Evolutionary conservation across 2,329 filamentous ascomycete genomes (phyloP), one percentile per base, ranked within the genome.

Genomic region (Phialemonium atrogriseum): DNA sequence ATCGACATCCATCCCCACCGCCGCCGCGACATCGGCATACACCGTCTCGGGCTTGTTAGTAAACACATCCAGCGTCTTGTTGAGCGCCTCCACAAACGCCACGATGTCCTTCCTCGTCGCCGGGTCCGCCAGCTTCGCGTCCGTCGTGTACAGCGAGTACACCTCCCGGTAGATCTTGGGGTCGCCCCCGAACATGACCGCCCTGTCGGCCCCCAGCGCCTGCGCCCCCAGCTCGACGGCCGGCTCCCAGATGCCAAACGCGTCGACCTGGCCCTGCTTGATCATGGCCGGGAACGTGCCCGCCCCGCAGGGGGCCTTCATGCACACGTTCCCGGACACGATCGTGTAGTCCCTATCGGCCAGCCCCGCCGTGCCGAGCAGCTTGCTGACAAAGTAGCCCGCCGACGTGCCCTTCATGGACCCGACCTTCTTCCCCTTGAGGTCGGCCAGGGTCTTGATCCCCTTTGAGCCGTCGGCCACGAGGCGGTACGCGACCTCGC

Each of bases 201-300:
- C 44, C 18, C 49, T 45, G 13, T 34, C 30, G 12, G 30, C 25
- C 2, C 46, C 50, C n/a, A 52, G 25, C 2, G 44, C 47, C 9
- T 47, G 34, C 17, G 47, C 42, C 4, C 42, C 51, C 4, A 56
- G 41, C 43, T 56, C 44, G 7, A 54, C 49, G 11, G 48, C 45
- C 14, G 53, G 50, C 44, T 56, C 53, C 54, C 52, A 57, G 32
- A 52, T 43, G 17, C 50, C 52, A 19, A 54, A 52, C 0, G 50
- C 52, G 35, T 55, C 49, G 15, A 56, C 42, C 18, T 42, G 37
- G 2, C 45, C 37, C 11, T 29, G 32, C 23, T 38, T 36, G 17
- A 57, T 41, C 50, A 49, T 44, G 8, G 39, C 34, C 4, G 54
- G 54, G 23, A 53, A 43, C 3, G 49, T 50, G n/a, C 36, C 34